Percentiles rank a stretch among this genome's conserved stretches.
Conservation (phyloP, 805 yeast species). For the Tetrapisispora namnaoensis region DNA sequence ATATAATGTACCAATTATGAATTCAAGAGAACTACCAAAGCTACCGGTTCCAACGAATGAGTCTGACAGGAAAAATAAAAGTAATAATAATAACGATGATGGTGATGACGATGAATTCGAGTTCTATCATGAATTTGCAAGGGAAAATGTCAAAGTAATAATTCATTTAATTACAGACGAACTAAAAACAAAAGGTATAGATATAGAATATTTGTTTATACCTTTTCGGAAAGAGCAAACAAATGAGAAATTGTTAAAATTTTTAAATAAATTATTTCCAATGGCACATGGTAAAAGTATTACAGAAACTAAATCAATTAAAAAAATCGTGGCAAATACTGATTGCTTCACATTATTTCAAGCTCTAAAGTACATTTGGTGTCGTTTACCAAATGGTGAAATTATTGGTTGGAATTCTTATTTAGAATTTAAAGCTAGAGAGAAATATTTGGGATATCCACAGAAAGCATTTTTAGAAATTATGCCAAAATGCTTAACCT, state of each 20-base stretch:
- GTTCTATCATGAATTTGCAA: slow-evolving; percentile 40
- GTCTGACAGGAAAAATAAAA: neutral
- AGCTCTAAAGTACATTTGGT: slow-evolving; percentile 77
- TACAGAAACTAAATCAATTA: slow-evolving; percentile 31
- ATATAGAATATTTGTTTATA: slow-evolving; percentile 62
- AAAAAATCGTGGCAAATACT: slow-evolving; percentile 36
- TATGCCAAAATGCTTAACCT: slow-evolving; percentile 75
- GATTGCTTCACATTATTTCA: slow-evolving; percentile 67
- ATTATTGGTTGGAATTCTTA: slow-evolving; percentile 83
- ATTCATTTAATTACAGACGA: slow-evolving; percentile 66
- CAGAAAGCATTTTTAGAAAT: slow-evolving; percentile 64
- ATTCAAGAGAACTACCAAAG: neutral
- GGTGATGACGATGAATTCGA: slow-evolving; percentile 27
- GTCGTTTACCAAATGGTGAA: slow-evolving; percentile 69
- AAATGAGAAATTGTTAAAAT: slow-evolving; percentile 47
- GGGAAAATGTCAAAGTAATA: slow-evolving; percentile 57
- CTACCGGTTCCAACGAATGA: neutral
- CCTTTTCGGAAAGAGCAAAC: slow-evolving; percentile 68
- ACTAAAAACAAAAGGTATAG: slow-evolving; percentile 57
- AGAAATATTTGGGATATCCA: slow-evolving; percentile 57
- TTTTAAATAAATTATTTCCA: slow-evolving; percentile 52
- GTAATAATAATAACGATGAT: neutral
- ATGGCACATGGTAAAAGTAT: slow-evolving; percentile 41
- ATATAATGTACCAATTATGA: neutral
- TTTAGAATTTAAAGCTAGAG: slow-evolving; percentile 54